phyloP scores from a whole-genome alignment of 2,329 filamentous ascomycete species.

The Sphaerulina populicola region DNA sequence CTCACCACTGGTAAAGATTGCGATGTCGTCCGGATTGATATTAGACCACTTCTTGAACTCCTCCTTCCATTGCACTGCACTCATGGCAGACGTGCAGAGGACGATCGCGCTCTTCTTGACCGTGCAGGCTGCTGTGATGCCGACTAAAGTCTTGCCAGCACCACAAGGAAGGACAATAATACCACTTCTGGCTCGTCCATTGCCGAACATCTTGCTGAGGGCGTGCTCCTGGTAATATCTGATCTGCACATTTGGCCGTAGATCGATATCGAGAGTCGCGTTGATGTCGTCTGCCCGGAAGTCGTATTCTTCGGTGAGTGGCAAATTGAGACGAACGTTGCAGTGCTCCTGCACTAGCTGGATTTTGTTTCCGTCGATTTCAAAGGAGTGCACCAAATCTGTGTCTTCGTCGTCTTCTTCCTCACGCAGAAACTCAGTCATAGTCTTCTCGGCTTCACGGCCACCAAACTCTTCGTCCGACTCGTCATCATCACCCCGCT shows the following conservation, averaged over 20 bases:
- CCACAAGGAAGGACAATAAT: constrained; percentile 96
- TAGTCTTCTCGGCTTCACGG: constrained; percentile 43
- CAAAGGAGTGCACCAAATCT: constrained; percentile 85
- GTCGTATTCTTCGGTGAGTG: constrained; percentile 93
- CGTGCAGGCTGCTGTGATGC: constrained; percentile 95
- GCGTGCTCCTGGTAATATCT: constrained; percentile 95
- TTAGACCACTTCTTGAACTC: constrained; percentile 99
- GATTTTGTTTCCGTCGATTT: constrained; percentile 74
- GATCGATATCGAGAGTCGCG: constrained; percentile 84
- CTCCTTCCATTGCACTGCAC: constrained; percentile 89
- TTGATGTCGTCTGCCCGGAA: constrained; percentile 87
- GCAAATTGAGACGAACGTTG: constrained; percentile 67
- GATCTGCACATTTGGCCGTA: constrained; percentile 82
- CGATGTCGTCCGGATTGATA: constrained; percentile 85
- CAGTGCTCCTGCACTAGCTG: constrained; percentile 85
- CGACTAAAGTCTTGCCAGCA: constrained; percentile 92
- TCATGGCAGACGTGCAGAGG: constrained; percentile 95
- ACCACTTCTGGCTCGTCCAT: constrained; percentile 90
- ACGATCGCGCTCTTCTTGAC: constrained; percentile 96
- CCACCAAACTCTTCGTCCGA: constrained; percentile 50
- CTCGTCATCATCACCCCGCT: constrained; percentile 44
- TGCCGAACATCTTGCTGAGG: constrained; percentile 98
- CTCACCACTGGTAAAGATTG: constrained; percentile 87
- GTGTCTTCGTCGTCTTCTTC: constrained; percentile 78
- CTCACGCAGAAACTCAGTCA: constrained; percentile 59